Evolutionary conservation across 345 rosid genomes (phyloP).

Genomic region (Nephelium lappaceum): DNA sequence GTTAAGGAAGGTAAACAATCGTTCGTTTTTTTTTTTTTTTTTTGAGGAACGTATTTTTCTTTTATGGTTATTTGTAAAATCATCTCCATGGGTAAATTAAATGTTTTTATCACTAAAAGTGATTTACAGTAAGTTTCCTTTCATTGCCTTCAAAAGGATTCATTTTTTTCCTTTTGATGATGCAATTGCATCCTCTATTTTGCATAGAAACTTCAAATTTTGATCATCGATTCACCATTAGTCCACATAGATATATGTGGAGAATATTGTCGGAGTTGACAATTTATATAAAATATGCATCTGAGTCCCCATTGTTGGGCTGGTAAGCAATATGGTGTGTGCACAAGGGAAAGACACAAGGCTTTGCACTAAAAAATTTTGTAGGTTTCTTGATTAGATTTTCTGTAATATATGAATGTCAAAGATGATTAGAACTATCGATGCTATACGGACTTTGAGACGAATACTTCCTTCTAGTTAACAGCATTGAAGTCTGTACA

Average conservation of each 20-base stretch:
- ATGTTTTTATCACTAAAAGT: not conserved
- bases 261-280: not conserved
- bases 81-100: conserved; percentile 7
- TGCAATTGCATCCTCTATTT: not conserved
- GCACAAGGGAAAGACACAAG: not conserved
- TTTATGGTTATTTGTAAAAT: not conserved
- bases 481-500: not conserved
- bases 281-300: not conserved
- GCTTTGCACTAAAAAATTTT: not conserved
- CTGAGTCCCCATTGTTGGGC: not conserved
- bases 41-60: too few species aligned
- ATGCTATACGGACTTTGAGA: not conserved
- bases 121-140: not conserved
- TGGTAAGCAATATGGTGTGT: not conserved
- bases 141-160: not conserved
- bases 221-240: not conserved
- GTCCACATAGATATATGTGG: not conserved
- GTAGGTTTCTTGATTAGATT: not conserved
- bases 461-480: too few species aligned
- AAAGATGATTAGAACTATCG: not conserved
- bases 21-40: not conserved
- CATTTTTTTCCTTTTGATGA: not conserved
- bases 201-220: not conserved
- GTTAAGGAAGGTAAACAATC: conserved; percentile 50
- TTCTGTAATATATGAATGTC: not conserved